phyloP scores from a whole-genome alignment of 495 filamentous ascomycete species.

The Thozetella sp. region DNA sequence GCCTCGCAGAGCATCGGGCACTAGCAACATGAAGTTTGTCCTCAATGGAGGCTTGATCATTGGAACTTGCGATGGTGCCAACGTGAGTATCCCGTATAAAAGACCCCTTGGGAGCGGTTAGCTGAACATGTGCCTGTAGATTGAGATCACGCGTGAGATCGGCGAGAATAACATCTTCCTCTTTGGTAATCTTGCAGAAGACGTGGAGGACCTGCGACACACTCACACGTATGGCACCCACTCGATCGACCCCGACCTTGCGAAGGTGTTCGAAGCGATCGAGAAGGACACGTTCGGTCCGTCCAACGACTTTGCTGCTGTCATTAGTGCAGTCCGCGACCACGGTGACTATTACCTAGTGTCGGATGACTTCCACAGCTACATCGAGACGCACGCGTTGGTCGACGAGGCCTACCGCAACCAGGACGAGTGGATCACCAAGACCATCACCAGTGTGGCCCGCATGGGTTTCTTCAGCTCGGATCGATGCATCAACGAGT shows the following conservation, averaged over 20 bases:
- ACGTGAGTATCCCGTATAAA: slow-evolving; percentile 59
- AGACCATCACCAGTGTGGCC: slow-evolving; percentile 81
- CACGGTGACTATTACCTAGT: slow-evolving; percentile 98
- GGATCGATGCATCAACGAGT: slow-evolving; percentile 97
- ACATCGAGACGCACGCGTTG: slow-evolving; percentile 84
- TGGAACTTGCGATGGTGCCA: slow-evolving; percentile 96
- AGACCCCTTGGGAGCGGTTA: neutral
- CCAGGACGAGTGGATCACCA: slow-evolving; percentile 87
- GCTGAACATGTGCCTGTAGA: slow-evolving; percentile 50
- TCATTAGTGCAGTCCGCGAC: slow-evolving; percentile 81
- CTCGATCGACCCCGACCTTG: slow-evolving; percentile 73
- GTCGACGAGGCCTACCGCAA: slow-evolving; percentile 91
- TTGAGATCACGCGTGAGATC: slow-evolving; percentile 97
- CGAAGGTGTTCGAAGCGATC: slow-evolving; percentile 82
- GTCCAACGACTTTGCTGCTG: slow-evolving; percentile 69
- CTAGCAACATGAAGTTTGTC: slow-evolving; percentile 97
- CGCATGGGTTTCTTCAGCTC: slow-evolving; percentile 97
- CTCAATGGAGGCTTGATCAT: slow-evolving; percentile 97
- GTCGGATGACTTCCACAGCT: slow-evolving; percentile 93
- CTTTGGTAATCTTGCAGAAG: slow-evolving; percentile 94
- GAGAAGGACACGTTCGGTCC: slow-evolving; percentile 77
- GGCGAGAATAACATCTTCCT: slow-evolving; percentile 97
- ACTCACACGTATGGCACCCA: slow-evolving; percentile 81
- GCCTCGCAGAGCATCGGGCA: slow-evolving; percentile 49
- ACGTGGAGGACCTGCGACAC: slow-evolving; percentile 95